Base-by-base conservation (phyloP, 2,329 filamentous ascomycete species). In the Cephalotrichum gorgonifer region DNA sequence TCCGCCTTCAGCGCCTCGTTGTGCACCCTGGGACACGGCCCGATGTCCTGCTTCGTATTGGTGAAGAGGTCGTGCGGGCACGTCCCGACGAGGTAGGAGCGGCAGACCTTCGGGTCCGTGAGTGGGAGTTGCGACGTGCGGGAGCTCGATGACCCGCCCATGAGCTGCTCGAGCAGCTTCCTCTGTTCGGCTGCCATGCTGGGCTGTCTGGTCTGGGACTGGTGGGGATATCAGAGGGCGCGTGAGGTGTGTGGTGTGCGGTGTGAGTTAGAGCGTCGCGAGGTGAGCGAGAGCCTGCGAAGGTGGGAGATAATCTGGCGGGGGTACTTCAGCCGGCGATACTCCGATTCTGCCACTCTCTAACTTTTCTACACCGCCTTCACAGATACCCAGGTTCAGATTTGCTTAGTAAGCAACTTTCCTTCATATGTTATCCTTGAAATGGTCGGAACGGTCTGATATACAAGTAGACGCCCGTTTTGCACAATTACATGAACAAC, bases 1-100 rank as follows among this genome's bases (percentile, higher is more conserved):
- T 98, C 90, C 44, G 83, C 74, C 68, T 95, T 96, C 55, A 97
- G 76, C 12, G 82, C 81, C 64, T 96, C 90, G 44, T 81, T 86
- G 70, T 98, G 93, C 25, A 91, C 78, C 64, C 91, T 93, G 45
- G 87, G 79, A 62, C 93, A 98, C 1, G 82, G 79, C 2, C 93
- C 93, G 30, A 97, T 79, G 64, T 98, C 93, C 50, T 97, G 90
- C 72, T 96, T 97, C 43, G 93, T 98, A 71, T 98, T 98, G 56
- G 91, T 98, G 77, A 98, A 98, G 62, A 98, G 88, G 64, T 98
- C 93, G 74, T 97, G 91, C 1, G 93, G 93, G 66, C 93, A 98
- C 51, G 88, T 94, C 58, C 93, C 93, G 54, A 81, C 89, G 45
- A 98, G 79, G 66, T 91, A 97, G 17, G 90, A 96, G 49, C 88